Base-by-base conservation (phyloP, 345 rosid species). In the Angophora floribunda region DNA sequence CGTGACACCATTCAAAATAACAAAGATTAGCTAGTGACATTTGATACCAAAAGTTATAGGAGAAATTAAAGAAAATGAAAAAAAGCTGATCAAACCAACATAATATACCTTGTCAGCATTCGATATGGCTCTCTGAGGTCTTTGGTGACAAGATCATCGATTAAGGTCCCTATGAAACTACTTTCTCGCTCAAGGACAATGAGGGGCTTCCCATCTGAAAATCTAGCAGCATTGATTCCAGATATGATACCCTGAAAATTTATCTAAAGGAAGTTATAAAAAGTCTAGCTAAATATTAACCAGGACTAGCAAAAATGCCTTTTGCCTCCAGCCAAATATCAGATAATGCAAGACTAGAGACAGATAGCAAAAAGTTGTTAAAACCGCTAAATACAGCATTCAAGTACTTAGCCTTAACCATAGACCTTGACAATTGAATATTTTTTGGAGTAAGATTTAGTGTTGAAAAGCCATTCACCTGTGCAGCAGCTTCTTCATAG, bases 401-500 rank as follows among this genome's bases (percentile, higher is more conserved):
- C 14, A 1, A 75, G 82, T 75, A 75, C 82, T 75, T 41, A 75
- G 41, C 41, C 41, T 36, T 36, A 75, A 75, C 14, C 26, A 0
- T 36, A 75, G 49, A 75, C 82, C 47, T 36, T 75, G 82, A 17
- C 45, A 75, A 75, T 2, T 75, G 82, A 36, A 17, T 75, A 32
- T 36, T 36, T 75, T 75, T 75, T 7, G 36, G 82, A 75, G 82
- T 36, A 75, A 36, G 47, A 75, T 19, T 75, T 75, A 70, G 82
- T 10, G 26, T 75, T 36, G 49, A 75, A 75, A 75, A 75, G 82
- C 49, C 47, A 75, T 41, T 75, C 49, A 97, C 99, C 98, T 97
- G 99, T 28, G 99, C 98, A n/a, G 99, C 99, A 94, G 99, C 99
- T 91, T 96, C 99, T 94, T 97, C 99, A 91, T 97, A 97, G 89